Percentiles rank a stretch among this genome's conserved stretches.
Conservation (phyloP, 179 eudicot species). For the Camellia oleifera region DNA sequence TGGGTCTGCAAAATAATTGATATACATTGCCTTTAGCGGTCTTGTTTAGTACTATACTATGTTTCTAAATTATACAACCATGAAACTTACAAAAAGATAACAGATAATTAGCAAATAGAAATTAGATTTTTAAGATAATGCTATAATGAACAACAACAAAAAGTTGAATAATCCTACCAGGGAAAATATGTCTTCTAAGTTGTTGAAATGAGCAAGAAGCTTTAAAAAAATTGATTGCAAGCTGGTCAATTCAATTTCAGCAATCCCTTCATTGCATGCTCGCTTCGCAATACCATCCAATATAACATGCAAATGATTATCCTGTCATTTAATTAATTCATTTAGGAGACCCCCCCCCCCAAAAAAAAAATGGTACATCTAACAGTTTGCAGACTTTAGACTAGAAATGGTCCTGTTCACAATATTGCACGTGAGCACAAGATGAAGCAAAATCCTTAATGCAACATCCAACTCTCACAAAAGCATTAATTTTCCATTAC, state of each 20-base stretch:
- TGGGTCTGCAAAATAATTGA: constrained; percentile 40
- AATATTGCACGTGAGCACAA: background rate
- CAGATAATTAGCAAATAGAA: background rate
- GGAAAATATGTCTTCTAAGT: constrained; percentile 48
- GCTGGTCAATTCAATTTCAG: constrained; percentile 47
- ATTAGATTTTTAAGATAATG: background rate
- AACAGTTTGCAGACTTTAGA: background rate
- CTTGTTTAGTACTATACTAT: background rate
- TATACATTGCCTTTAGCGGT: constrained; percentile 11
- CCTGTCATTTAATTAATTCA: constrained; percentile 36
- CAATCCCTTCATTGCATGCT: constrained; percentile 37
- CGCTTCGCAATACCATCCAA: constrained; percentile 55
- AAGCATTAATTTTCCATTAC: background rate
- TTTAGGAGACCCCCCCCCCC: background rate
- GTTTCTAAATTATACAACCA: background rate
- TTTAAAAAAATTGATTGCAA: constrained; percentile 59
- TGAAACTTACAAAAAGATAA: constrained; percentile 2
- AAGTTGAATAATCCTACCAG: constrained; percentile 42
- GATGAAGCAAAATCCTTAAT: background rate
- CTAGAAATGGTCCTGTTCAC: background rate
- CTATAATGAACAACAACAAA: background rate
- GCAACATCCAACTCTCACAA: background rate
- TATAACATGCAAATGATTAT: constrained; percentile 33
- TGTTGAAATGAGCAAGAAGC: constrained; percentile 45
- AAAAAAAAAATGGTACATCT: background rate